Evolutionary conservation across 306 rosid species (phyloP).

Genomic region (Nissolia schottii): DNA sequence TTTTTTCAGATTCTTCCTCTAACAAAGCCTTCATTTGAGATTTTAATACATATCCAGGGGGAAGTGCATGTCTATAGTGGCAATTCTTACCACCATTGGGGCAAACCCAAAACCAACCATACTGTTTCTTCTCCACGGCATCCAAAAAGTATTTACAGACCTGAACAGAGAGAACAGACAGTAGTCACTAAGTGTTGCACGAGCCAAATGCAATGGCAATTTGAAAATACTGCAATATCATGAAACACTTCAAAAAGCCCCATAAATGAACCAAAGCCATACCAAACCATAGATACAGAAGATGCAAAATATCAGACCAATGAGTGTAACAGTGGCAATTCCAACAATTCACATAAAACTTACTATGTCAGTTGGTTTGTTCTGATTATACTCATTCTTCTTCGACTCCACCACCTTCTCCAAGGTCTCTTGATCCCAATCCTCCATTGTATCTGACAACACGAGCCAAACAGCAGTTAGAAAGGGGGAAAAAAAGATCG

Average conservation of each 20-base stretch:
- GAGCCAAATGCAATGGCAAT: neutral
- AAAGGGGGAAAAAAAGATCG: neutral
- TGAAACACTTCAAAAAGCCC: neutral
- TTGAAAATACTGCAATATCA: constrained; percentile 3
- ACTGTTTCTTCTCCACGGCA: constrained; percentile 94
- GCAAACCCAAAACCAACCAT: constrained; percentile 96
- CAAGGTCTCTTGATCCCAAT: constrained; percentile 95
- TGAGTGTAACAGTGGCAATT: neutral
- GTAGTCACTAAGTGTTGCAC: neutral
- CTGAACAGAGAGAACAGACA: constrained; percentile 25
- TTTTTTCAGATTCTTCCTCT: constrained; percentile 66
- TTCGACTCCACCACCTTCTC: constrained; percentile 95
- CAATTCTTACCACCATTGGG: constrained; percentile 91
- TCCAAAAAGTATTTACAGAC: constrained; percentile 62
- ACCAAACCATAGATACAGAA: neutral
- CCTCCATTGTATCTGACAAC: constrained; percentile 82
- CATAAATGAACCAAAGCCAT: neutral
- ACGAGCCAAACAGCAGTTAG: constrained; percentile 3
- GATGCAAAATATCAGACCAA: neutral
- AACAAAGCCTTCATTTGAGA: constrained; percentile 98
- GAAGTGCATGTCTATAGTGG: constrained; percentile 97
- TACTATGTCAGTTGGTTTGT: constrained; percentile 97
- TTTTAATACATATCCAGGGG: constrained; percentile 86
- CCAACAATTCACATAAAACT: constrained; percentile 27
- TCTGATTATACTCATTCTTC: constrained; percentile 73